A percentile compares a stretch with the other conserved stretches of the same genome.
These are phyloP conservation scores for Madurella mycetomatis DNA, from an alignment of 2,329 filamentous ascomycete genomes.

Conservation along the genomic window DNA sequence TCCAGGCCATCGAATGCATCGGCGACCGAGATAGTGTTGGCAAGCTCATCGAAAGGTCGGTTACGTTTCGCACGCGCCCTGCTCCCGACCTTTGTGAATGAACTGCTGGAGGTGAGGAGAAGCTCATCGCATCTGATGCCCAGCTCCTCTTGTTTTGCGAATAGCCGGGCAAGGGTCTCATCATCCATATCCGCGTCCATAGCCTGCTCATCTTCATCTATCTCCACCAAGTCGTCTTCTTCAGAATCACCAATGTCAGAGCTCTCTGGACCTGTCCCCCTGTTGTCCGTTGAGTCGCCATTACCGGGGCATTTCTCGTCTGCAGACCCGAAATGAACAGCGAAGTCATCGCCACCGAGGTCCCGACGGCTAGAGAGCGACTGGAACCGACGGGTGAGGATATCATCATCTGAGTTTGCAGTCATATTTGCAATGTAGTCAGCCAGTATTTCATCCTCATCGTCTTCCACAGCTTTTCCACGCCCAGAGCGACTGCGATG, in stretches of 20 bases:
- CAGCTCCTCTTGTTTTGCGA: conserved; percentile 60
- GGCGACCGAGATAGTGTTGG: conserved; percentile 39
- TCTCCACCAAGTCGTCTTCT: conserved; percentile 23
- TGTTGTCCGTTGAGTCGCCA: conserved; percentile 32
- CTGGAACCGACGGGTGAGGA: conserved; percentile 19
- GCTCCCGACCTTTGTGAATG: conserved; percentile 32
- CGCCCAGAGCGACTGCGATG: neutral
- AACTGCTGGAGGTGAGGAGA: conserved; percentile 48
- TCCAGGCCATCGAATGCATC: conserved; percentile 67
- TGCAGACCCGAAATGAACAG: conserved; percentile 30
- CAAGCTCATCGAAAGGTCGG: conserved; percentile 26
- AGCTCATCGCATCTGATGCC: conserved; percentile 57
- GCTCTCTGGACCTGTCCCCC: neutral
- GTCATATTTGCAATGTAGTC: conserved; percentile 69
- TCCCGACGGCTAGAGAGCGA: conserved; percentile 35
- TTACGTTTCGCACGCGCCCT: conserved; percentile 1
- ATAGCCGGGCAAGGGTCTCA: conserved; percentile 56
- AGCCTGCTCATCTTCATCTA: conserved; percentile 34
- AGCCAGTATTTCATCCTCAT: conserved; percentile 53
- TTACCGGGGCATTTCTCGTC: conserved; percentile 38
- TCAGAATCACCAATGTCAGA: conserved; percentile 11
- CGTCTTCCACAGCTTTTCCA: conserved; percentile 7
- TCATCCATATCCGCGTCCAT: conserved; percentile 59
- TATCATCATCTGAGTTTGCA: conserved; percentile 36
- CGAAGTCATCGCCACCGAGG: conserved; percentile 41